phyloP scores from a whole-genome alignment of 495 filamentous ascomycete species.

The Xylaria flabelliformis region DNA sequence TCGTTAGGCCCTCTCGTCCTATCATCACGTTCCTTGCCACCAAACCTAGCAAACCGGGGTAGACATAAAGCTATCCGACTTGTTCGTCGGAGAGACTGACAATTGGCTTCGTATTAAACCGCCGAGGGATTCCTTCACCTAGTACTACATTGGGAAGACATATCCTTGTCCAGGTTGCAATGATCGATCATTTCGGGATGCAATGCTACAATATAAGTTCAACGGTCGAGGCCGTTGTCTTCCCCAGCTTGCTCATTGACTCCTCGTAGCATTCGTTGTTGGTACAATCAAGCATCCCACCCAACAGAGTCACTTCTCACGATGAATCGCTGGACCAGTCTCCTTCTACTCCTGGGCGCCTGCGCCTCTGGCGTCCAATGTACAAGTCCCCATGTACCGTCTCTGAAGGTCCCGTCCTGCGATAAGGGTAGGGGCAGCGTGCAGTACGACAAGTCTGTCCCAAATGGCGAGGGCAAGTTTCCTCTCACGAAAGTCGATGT shows the following conservation, averaged over 20 bases:
- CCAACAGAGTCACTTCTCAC: slow-evolving; percentile 3
- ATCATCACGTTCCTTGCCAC: neutral
- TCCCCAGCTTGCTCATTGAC: neutral
- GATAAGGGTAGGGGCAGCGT: slow-evolving; percentile 36
- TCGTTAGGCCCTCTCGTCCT: neutral
- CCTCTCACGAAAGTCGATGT: slow-evolving; percentile 42
- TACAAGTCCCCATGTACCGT: slow-evolving; percentile 25
- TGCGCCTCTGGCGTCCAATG: slow-evolving; percentile 17
- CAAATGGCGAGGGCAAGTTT: slow-evolving; percentile 32
- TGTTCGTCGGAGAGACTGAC: slow-evolving; percentile 1
- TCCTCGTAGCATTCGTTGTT: neutral
- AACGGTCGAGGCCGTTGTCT: neutral
- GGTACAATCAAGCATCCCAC: neutral
- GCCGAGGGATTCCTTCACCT: slow-evolving; percentile 14
- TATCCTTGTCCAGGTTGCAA: slow-evolving; percentile 18
- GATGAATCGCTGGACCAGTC: slow-evolving; percentile 17
- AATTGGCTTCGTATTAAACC: neutral
- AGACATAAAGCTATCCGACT: neutral
- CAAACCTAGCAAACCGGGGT: neutral
- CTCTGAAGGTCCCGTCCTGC: slow-evolving; percentile 37
- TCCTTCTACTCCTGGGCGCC: slow-evolving; percentile 21
- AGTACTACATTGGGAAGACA: slow-evolving; percentile 9
- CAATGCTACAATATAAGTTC: slow-evolving; percentile 16
- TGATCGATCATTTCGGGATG: slow-evolving; percentile 9
- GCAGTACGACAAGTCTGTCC: slow-evolving; percentile 40